A percentile compares a stretch with the other conserved stretches of the same genome.
Conservation (phyloP, 192 early-diverging fungal species). For the Podila clonocystis region DNA sequence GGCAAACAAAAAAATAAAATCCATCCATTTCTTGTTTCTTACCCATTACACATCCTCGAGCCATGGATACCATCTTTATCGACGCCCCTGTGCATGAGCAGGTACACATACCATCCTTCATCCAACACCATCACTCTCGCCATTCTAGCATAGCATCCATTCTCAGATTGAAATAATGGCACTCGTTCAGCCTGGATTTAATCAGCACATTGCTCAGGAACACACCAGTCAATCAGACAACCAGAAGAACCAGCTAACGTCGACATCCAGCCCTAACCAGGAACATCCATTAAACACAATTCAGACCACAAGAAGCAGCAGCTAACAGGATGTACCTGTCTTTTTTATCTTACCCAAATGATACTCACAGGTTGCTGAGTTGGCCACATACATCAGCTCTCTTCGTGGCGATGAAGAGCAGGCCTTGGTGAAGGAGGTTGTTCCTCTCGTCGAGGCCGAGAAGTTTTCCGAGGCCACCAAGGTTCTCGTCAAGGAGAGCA, state of each 20-base stretch:
- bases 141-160: neutral
- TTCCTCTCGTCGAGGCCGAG: constrained; percentile 63
- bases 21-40: neutral
- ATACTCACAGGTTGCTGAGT: constrained; percentile 67
- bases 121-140: neutral
- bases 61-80: constrained; percentile 50
- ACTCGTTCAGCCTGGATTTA: too few species aligned
- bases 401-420: constrained; percentile 62
- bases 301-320: neutral
- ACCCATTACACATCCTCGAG: constrained; percentile 10
- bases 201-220: too few species aligned
- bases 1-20: neutral
- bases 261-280: too few species aligned
- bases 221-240: too few species aligned
- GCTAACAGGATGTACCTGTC: too few species aligned
- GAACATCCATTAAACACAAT: neutral
- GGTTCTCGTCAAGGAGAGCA: constrained; percentile 65
- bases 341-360: neutral
- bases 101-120: constrained; percentile 13
- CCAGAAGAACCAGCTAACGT: too few species aligned
- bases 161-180: too few species aligned
- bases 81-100: constrained; percentile 45
- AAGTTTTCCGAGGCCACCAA: constrained; percentile 68
- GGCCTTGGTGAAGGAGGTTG: constrained; percentile 60
- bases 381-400: constrained; percentile 73